phyloP scores from a whole-genome alignment of 2,329 filamentous ascomycete species.

The Fusarium devonianum region DNA sequence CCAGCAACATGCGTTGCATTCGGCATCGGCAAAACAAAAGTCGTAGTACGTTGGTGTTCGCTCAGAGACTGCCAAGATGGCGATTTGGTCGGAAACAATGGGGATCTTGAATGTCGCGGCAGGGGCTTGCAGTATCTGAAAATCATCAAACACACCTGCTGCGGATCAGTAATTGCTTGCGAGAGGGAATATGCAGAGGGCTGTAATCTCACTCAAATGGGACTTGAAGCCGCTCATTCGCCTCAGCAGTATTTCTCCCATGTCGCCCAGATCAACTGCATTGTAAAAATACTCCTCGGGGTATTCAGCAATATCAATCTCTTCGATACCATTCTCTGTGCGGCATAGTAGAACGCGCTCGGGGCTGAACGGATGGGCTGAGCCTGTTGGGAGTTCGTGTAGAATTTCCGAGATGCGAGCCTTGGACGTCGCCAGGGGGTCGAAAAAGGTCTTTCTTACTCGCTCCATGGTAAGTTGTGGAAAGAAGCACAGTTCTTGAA shows the following conservation, averaged over 20 bases:
- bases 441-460: conserved; percentile 28
- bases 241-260: conserved; percentile 26
- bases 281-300: conserved; percentile 27
- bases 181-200: neutral
- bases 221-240: conserved; percentile 20
- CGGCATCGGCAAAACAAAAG: conserved; percentile 25
- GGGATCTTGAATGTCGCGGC: conserved; percentile 15
- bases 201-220: conserved; percentile 2
- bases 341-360: conserved; percentile 21
- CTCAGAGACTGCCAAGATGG: conserved; percentile 25
- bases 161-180: neutral
- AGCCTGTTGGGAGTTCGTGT: conserved; percentile 18
- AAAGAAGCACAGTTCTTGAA: too few relatives aligned
- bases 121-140: conserved; percentile 23
- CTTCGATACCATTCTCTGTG: conserved; percentile 14
- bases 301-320: conserved; percentile 28
- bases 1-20: conserved; percentile 19
- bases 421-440: conserved; percentile 25
- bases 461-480: conserved; percentile 23
- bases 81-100: conserved; percentile 10
- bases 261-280: conserved; percentile 30
- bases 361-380: conserved; percentile 30
- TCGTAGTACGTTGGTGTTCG: conserved; percentile 23
- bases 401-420: conserved; percentile 21
- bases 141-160: conserved; percentile 17